Percentiles rank a stretch among this genome's conserved stretches.
Conservation (phyloP, 257 asterid species). For the Solanum verrucosum region DNA sequence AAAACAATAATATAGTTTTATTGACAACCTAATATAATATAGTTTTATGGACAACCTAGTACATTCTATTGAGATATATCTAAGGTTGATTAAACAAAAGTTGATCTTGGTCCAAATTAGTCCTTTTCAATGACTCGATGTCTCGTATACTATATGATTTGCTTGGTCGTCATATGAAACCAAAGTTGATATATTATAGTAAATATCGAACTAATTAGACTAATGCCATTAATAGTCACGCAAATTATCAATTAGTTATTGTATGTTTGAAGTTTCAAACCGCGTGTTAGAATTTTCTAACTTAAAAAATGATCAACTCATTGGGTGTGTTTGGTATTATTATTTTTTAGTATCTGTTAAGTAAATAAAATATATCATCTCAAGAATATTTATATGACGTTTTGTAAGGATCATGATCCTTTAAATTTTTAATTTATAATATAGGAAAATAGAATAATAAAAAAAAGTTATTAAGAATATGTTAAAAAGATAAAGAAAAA, state of each 20-base stretch:
- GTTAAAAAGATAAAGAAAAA: too few species aligned
- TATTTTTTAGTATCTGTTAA: not conserved
- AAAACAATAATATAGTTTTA: not conserved
- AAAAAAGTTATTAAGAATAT: too few species aligned
- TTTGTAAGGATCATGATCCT: too few species aligned
- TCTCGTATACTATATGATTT: not conserved
- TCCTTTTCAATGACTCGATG: not conserved
- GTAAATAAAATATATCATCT: not conserved
- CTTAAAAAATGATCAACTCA: not conserved
- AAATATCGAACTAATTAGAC: not conserved
- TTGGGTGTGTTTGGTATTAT: too few species aligned
- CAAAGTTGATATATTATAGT: not conserved
- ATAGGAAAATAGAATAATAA: too few species aligned
- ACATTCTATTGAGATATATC: not conserved
- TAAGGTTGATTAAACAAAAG: not conserved
- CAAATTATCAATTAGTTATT: not conserved
- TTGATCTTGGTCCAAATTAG: not conserved
- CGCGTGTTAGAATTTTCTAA: not conserved
- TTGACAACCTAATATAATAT: not conserved
- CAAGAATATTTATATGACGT: not conserved
- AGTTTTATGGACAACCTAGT: not conserved
- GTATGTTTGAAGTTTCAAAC: not conserved
- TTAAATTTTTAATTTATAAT: too few species aligned
- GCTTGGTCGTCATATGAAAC: not conserved
- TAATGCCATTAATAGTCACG: not conserved